Percentiles rank a stretch among this genome's conserved stretches.
Conservation (phyloP, 441 rosid species). For the Theobroma grandiflorum region DNA sequence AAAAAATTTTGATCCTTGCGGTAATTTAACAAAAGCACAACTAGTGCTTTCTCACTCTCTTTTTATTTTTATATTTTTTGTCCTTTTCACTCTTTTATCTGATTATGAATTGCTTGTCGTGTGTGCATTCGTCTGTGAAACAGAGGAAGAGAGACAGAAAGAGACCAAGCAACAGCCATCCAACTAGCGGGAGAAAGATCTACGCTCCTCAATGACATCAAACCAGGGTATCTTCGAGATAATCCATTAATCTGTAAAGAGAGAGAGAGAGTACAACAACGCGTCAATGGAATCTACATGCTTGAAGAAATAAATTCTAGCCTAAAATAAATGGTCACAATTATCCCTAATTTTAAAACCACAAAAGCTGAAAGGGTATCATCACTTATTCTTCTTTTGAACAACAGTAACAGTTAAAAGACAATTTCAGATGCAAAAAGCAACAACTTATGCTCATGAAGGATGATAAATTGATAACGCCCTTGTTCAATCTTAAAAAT, state of each 20-base stretch:
- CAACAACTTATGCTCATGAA: slow-evolving; percentile 32
- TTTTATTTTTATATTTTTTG: neutral
- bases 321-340: slow-evolving; percentile 2
- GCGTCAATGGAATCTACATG: slow-evolving; percentile 29
- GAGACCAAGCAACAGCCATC: slow-evolving; percentile 98
- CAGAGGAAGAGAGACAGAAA: slow-evolving; percentile 27
- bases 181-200: slow-evolving; percentile 99
- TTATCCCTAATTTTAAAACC: slow-evolving; percentile 7
- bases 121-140: neutral
- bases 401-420: slow-evolving; percentile 29
- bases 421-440: neutral
- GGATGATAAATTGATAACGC: slow-evolving; percentile 20
- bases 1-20: neutral
- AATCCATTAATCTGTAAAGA: slow-evolving; percentile 74
- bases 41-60: neutral
- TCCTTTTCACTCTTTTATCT: neutral
- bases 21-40: no score
- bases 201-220: slow-evolving; percentile 87
- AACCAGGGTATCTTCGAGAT: slow-evolving; percentile 71
- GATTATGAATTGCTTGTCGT: neutral
- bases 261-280: slow-evolving; percentile 20
- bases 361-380: neutral
- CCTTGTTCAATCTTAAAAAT: slow-evolving; percentile 28
- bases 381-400: slow-evolving; percentile 27
- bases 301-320: slow-evolving; percentile 18